Conservation (phyloP, 2,329 filamentous ascomycete species). For the Fusarium chlamydosporum region DNA sequence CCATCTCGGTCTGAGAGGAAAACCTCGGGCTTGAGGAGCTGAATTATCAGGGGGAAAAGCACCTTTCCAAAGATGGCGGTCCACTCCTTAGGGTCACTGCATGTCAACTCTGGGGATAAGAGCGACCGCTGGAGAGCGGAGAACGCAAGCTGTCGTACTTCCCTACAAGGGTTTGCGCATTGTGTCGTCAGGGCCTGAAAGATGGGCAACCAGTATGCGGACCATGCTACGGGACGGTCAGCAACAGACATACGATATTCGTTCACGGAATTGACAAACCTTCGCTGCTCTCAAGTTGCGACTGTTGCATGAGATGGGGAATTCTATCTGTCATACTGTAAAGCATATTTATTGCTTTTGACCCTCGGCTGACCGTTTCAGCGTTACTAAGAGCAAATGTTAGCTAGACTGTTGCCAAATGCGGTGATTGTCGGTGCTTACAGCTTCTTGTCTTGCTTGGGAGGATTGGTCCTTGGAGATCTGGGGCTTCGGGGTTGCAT, state of each 20-base stretch:
- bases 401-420: not conserved
- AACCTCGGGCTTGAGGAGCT: conserved; percentile 92
- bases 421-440: conserved; percentile 18
- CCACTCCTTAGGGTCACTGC: conserved; percentile 91
- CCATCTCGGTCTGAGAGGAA: conserved; percentile 91
- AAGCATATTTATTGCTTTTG: conserved; percentile 84
- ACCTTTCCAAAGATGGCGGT: conserved; percentile 95
- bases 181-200: conserved; percentile 90
- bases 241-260: not conserved
- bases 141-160: conserved; percentile 91
- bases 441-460: conserved; percentile 49
- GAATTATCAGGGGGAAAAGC: conserved; percentile 89
- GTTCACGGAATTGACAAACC: conserved; percentile 63
- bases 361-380: conserved; percentile 79
- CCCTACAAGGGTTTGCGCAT: conserved; percentile 93
- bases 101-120: conserved; percentile 85
- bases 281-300: conserved; percentile 89
- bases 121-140: conserved; percentile 87
- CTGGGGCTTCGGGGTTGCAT: conserved; percentile 76
- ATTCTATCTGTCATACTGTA: conserved; percentile 86
- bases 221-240: conserved; percentile 78
- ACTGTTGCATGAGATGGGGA: conserved; percentile 89
- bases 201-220: conserved; percentile 96
- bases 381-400: conserved; percentile 46
- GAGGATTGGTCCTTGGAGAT: conserved; percentile 53